phyloP scores from a whole-genome alignment of 2,329 filamentous ascomycete species.

The Botrytis pseudocinerea region DNA sequence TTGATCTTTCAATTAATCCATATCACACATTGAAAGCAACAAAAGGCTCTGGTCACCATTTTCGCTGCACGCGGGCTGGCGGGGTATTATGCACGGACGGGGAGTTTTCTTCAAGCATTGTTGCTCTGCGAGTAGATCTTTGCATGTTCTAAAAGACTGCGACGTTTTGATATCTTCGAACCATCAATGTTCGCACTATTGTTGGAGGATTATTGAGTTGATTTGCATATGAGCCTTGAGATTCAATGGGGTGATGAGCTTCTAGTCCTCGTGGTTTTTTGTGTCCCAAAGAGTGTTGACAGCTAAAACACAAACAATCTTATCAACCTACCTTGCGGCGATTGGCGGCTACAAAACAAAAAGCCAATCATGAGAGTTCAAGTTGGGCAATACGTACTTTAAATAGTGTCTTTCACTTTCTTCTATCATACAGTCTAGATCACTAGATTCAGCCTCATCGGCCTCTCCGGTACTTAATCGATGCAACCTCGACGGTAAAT shows the following conservation, averaged over 20 bases:
- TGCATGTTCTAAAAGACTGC: neutral
- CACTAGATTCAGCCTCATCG: neutral
- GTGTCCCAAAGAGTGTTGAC: neutral
- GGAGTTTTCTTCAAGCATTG: neutral
- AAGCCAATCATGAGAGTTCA: neutral
- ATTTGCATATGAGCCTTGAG: neutral
- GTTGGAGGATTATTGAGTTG: neutral
- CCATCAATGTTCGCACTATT: too few relatives aligned
- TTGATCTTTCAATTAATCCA: too few relatives aligned
- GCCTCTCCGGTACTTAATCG: neutral
- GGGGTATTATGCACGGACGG: neutral
- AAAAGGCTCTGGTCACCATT: neutral
- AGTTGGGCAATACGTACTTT: neutral
- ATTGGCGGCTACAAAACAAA: neutral
- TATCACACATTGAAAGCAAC: neutral
- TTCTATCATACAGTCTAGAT: neutral
- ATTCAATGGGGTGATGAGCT: neutral
- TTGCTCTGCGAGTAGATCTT: neutral
- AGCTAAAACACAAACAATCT: neutral
- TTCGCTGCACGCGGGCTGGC: neutral
- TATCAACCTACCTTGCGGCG: neutral
- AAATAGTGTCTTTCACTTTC: neutral
- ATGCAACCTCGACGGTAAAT: neutral
- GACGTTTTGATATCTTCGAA: neutral
- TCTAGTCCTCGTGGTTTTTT: neutral